Evolutionary conservation across 257 asterid species (phyloP).

Genomic region (Nicotiana undulata): DNA sequence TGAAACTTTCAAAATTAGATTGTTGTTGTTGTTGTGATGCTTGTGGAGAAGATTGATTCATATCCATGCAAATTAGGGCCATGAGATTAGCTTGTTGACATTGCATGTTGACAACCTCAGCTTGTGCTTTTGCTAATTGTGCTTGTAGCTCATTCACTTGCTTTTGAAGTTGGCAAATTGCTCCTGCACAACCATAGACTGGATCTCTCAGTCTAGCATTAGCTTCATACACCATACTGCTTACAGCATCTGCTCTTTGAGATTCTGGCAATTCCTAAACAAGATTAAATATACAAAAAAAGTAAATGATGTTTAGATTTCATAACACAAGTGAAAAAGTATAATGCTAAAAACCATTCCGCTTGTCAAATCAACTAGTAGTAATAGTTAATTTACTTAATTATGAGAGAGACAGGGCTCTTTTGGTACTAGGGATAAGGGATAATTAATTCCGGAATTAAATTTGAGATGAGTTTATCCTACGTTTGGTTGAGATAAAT

Average conservation of each 20-base stretch:
- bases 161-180: conserved; percentile 63
- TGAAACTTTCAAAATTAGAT: conserved; percentile 21
- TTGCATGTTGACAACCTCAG: conserved; percentile 57
- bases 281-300: neutral
- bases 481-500: no score
- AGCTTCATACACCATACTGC: conserved; percentile 86
- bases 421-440: no score
- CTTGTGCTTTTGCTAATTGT: conserved; percentile 64
- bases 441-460: no score
- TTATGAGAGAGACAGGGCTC: neutral
- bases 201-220: conserved; percentile 73
- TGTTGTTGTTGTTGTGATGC: conserved; percentile 21
- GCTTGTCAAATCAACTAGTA: neutral
- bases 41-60: conserved; percentile 34
- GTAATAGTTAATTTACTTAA: neutral
- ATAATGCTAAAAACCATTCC: neutral
- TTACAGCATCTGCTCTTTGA: conserved; percentile 68
- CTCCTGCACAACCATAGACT: conserved; percentile 74
- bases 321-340: neutral
- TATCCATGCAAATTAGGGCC: conserved; percentile 59
- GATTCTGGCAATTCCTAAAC: conserved; percentile 60
- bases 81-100: conserved; percentile 60
- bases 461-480: no score
- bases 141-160: conserved; percentile 64
- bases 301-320: neutral